Conservation (phyloP, 495 filamentous ascomycete genomes). For the Polyplosphaeria fusca region DNA sequence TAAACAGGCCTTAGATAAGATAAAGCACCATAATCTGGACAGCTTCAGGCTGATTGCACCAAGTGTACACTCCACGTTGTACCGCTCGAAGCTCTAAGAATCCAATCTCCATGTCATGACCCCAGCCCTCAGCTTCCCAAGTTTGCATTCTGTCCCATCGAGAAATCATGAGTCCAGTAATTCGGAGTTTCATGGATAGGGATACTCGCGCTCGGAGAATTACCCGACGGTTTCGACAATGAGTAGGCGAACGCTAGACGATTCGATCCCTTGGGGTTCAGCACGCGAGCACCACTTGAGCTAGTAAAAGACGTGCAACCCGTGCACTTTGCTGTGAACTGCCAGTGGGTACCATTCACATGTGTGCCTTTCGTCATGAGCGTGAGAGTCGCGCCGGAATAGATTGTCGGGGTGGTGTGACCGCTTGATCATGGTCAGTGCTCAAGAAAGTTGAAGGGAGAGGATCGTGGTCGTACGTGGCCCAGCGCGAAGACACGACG, state of each 20-base stretch:
- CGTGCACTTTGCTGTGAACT: slow-evolving; percentile 25
- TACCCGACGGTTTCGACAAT: background rate
- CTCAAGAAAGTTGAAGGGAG: background rate
- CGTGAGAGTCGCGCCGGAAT: slow-evolving; percentile 10
- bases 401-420: background rate
- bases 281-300: background rate
- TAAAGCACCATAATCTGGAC: no score
- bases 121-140: no score
- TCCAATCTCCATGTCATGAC: no score
- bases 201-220: background rate
- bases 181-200: background rate
- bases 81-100: no score
- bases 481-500: slow-evolving; percentile 46
- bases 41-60: no score
- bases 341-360: slow-evolving; percentile 28
- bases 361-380: slow-evolving; percentile 13
- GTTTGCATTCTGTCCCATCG: background rate
- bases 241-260: slow-evolving; percentile 20
- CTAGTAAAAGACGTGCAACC: slow-evolving; percentile 17
- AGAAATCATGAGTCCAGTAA: background rate
- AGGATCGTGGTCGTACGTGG: slow-evolving; percentile 38
- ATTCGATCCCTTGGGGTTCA: slow-evolving; percentile 15
- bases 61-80: no score
- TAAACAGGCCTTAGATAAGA: no score
- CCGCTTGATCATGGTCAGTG: slow-evolving; percentile 6